Percentiles rank a stretch among this genome's conserved stretches.
Evolutionary conservation across 768 basidiomycete species (phyloP).

Genomic region (Pleurotus tuber-regium): DNA sequence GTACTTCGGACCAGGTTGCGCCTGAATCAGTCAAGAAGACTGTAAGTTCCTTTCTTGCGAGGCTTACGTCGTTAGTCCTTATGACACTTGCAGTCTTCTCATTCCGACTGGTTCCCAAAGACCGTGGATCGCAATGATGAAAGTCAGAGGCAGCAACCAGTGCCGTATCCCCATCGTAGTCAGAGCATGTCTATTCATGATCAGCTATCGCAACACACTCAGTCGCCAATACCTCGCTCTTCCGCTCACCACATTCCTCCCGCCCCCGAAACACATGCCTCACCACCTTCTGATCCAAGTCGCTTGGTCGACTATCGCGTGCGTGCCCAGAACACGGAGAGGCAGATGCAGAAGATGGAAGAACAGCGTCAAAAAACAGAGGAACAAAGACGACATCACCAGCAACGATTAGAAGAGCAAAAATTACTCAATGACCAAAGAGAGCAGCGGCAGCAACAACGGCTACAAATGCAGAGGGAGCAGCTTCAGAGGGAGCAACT

Average conservation of each 20-base stretch:
- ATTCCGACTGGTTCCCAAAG: neutral
- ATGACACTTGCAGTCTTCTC: neutral
- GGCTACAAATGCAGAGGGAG: slow-evolving; percentile 24
- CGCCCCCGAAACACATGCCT: neutral
- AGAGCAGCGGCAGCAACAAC: slow-evolving; percentile 22
- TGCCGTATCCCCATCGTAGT: slow-evolving; percentile 2
- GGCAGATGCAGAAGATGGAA: slow-evolving; percentile 13
- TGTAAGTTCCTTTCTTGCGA: neutral
- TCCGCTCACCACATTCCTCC: neutral
- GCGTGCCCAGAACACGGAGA: slow-evolving; percentile 14
- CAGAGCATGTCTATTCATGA: slow-evolving; percentile 8
- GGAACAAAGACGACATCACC: slow-evolving; percentile 20
- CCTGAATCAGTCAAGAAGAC: slow-evolving; percentile 1
- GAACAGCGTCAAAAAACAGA: slow-evolving; percentile 14
- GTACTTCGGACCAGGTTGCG: slow-evolving; percentile 7
- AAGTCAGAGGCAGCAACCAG: neutral
- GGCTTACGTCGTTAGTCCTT: neutral
- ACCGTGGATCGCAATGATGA: neutral
- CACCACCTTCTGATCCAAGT: neutral
- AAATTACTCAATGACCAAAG: slow-evolving; percentile 17
- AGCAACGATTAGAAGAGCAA: slow-evolving; percentile 16
- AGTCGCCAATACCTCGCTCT: neutral
- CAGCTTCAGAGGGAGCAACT: slow-evolving; percentile 21
- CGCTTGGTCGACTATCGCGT: slow-evolving; percentile 7
- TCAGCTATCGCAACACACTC: slow-evolving; percentile 1